Evolutionary conservation across 495 filamentous ascomycete genomes (phyloP).

Genomic region (Neurospora terricola): DNA sequence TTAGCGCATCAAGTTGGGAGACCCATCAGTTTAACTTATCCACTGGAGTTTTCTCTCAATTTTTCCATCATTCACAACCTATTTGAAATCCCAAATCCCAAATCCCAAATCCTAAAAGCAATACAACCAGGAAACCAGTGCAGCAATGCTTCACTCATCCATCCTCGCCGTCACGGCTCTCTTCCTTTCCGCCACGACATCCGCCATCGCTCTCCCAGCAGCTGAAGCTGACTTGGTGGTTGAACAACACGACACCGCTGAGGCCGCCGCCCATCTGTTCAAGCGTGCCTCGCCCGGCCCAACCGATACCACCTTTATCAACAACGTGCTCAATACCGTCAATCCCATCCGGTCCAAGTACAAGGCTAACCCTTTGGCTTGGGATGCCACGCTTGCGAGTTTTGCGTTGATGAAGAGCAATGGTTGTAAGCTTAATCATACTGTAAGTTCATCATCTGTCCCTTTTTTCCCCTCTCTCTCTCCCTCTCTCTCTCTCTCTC

Average conservation of each 20-base stretch:
- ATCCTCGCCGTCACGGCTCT: not conserved
- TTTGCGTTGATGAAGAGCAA: slow-evolving; percentile 11
- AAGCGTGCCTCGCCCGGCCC: slow-evolving; percentile 8
- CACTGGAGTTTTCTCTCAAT: not conserved
- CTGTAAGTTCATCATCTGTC: not conserved
- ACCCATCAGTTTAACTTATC: not conserved
- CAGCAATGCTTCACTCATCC: not conserved
- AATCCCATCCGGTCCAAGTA: slow-evolving; percentile 9
- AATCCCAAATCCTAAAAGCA: not conserved
- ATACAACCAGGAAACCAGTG: not conserved
- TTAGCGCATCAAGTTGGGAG: not conserved
- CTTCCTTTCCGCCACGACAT: not conserved
- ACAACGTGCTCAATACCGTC: slow-evolving; percentile 2
- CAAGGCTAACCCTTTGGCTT: slow-evolving; percentile 1
- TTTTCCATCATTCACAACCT: not conserved
- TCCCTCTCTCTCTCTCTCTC: too few species aligned
- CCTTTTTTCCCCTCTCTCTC: too few species aligned
- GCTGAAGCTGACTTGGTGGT: not conserved
- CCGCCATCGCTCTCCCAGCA: not conserved
- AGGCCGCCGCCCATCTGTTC: not conserved
- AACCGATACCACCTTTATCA: slow-evolving; percentile 9
- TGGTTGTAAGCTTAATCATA: slow-evolving; percentile 12
- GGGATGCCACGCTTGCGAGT: slow-evolving; percentile 8
- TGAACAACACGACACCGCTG: not conserved
- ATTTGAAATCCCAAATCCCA: not conserved